Evolutionary conservation across 106 monocot genomes (phyloP), one percentile per base, ranked within the genome.

Genomic region (Allium sativum): DNA sequence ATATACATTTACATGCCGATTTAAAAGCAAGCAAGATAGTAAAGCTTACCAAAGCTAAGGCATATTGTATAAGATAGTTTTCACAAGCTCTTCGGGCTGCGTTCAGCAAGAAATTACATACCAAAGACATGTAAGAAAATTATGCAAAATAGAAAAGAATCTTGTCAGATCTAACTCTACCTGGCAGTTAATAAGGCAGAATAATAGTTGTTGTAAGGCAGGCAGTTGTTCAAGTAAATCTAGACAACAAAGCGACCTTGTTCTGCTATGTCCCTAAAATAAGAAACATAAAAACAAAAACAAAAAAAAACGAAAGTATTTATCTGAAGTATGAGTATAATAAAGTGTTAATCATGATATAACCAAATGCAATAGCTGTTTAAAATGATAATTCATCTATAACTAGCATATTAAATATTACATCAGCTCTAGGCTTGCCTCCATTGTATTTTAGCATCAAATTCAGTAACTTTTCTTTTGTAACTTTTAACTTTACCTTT

Each of bases 51-150:
- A 95, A 63, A 22, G 90, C 90, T 42, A 95, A 56, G 9, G 95
- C 95, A 72, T 90, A 95, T 53, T 95, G 87, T 76, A 95, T 80
- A 50, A 95, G 87, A 71, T 87, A 90, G 68, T 95, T 86, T 62
- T 66, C 75, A 66, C 75, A 84, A 58, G 90, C 86, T 48, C 95
- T 84, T 90, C 95, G 68, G 95, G 90, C 95, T 95, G 62, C 56
- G 81, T 8, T 47, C 8, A 47, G 12, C 12, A 47, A 47, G 12
- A 47, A 8, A 8, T 8, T 47, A 47, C 47, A 47, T 47, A 47
- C 8, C 59, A 69, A 65, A 73, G 47, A 47, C 8, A 47, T 8
- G 9, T 8, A 47, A 8, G 47, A 47, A 8, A 12, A 12, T 8
- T 8, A 47, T 47, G 47, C 47, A 47, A 47, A 12, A 47, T 8